phyloP scores from a whole-genome alignment of 1,139 yeast genomes.

The Meyerozyma guilliermondii region DNA sequence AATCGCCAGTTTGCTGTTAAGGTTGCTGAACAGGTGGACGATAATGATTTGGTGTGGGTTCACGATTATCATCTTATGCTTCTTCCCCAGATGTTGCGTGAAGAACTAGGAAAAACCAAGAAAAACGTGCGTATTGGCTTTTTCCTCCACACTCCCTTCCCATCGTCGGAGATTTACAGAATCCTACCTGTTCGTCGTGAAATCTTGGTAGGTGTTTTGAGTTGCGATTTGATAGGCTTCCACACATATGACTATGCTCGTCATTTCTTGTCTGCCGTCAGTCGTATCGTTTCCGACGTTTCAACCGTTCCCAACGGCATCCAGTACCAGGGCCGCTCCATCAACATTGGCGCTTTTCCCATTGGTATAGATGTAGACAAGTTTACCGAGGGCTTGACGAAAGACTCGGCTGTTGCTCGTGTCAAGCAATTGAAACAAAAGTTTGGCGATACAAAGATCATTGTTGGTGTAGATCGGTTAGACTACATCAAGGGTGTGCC shows the following conservation, averaged over 20 bases:
- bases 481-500: slow-evolving; percentile 98
- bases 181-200: slow-evolving; percentile 94
- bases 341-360: slow-evolving; percentile 94
- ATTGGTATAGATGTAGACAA: slow-evolving; percentile 96
- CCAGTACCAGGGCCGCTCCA: slow-evolving; percentile 68
- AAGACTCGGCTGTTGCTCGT: slow-evolving; percentile 58
- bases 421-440: slow-evolving; percentile 55
- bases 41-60: slow-evolving; percentile 92
- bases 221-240: slow-evolving; percentile 94
- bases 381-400: slow-evolving; percentile 73
- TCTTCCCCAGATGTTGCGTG: slow-evolving; percentile 83
- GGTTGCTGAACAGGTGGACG: slow-evolving; percentile 66
- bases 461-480: slow-evolving; percentile 92
- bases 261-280: slow-evolving; percentile 90
- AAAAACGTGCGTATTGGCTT: slow-evolving; percentile 78
- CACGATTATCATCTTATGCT: slow-evolving; percentile 98
- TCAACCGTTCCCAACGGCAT: slow-evolving; percentile 91
- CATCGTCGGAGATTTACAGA: slow-evolving; percentile 92
- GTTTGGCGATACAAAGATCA: slow-evolving; percentile 70
- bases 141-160: slow-evolving; percentile 97
- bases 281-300: slow-evolving; percentile 68
- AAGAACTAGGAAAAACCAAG: slow-evolving; percentile 44
- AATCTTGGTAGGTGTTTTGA: slow-evolving; percentile 83
- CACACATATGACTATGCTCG: slow-evolving; percentile 99
- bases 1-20: slow-evolving; percentile 76